A percentile compares a stretch with the other conserved stretches of the same genome.
Evolutionary conservation across 106 monocot genomes (phyloP).

Genomic region (Dioscorea zingiberensis): DNA sequence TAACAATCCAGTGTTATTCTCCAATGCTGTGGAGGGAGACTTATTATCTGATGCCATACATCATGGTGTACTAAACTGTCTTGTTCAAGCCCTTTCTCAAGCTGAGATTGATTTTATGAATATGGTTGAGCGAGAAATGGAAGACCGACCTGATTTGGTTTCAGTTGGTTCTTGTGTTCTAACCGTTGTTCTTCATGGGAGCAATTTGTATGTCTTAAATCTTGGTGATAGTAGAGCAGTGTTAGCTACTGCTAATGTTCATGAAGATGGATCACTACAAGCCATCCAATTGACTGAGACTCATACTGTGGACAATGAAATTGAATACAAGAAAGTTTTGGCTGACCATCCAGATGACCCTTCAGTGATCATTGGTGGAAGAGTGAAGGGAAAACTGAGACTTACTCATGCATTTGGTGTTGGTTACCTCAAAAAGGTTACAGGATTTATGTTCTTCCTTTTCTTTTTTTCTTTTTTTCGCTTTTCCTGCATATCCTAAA

Average conservation of each 20-base stretch:
- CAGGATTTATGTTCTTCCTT: not conserved
- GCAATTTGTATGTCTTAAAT: constrained; percentile 57
- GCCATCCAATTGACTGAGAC: constrained; percentile 73
- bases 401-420: constrained; percentile 88
- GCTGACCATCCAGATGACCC: constrained; percentile 73
- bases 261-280: constrained; percentile 12
- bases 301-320: constrained; percentile 56
- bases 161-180: constrained; percentile 77
- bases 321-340: constrained; percentile 44
- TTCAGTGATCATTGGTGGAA: constrained; percentile 38
- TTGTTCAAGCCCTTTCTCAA: constrained; percentile 50
- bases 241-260: constrained; percentile 30
- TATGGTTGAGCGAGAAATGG: constrained; percentile 79
- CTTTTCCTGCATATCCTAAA: too few relatives aligned
- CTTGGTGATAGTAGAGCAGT: constrained; percentile 95
- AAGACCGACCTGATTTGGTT: constrained; percentile 75
- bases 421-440: constrained; percentile 83
- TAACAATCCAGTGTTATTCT: not conserved
- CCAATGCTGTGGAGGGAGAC: constrained; percentile 8
- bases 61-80: constrained; percentile 51
- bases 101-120: constrained; percentile 78
- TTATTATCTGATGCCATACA: constrained; percentile 25
- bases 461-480: too few relatives aligned
- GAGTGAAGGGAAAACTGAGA: constrained; percentile 76
- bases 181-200: constrained; percentile 67